phyloP scores from a whole-genome alignment of 2,329 filamentous ascomycete genomes.

The Ophiostoma piceae region DNA sequence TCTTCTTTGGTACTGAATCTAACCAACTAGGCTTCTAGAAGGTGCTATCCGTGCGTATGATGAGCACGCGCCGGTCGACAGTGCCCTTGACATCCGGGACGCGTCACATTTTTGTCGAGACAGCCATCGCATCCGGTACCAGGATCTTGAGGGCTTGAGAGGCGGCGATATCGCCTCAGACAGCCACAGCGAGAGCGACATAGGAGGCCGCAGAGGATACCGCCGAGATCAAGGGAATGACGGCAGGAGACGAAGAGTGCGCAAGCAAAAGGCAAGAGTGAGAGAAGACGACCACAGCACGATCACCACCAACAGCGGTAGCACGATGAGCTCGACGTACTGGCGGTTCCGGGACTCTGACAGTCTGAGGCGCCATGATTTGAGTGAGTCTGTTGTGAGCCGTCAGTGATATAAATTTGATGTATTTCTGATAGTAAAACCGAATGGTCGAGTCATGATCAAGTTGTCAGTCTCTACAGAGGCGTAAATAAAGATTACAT shows the following conservation, averaged over 20 bases:
- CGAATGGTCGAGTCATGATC: not conserved
- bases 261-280: not conserved
- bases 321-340: conserved; percentile 3
- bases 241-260: not conserved
- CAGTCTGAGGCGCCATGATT: not conserved
- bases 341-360: conserved; percentile 17
- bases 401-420: not conserved
- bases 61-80: not conserved
- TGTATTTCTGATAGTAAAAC: too few relatives aligned
- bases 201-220: not conserved
- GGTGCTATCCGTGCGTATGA: not conserved
- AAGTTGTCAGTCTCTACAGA: not conserved
- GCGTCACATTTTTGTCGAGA: not conserved
- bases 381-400: not conserved
- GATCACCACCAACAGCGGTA: not conserved
- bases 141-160: not conserved
- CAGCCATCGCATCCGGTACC: not conserved
- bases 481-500: not conserved
- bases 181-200: not conserved
- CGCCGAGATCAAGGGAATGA: not conserved
- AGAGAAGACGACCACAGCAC: not conserved
- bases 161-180: not conserved
- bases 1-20: not conserved
- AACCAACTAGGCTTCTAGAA: not conserved
- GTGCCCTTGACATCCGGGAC: not conserved